Base-by-base conservation (phyloP, 768 basidiomycete species). In the Boletus tylopilopsis region DNA sequence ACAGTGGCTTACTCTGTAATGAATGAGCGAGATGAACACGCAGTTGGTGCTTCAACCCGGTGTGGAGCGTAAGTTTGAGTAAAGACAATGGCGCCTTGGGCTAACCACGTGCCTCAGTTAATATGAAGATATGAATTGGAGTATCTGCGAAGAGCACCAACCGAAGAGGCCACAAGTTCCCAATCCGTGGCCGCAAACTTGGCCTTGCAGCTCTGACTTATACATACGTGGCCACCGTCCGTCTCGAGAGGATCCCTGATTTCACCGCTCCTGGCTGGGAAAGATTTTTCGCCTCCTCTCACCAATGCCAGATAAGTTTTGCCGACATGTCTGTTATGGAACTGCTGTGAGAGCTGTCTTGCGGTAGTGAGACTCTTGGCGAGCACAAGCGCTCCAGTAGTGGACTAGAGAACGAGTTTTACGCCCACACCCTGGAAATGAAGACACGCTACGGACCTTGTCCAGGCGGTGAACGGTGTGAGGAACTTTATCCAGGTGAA, bases 41-140 rank as follows among this genome's bases (percentile, higher is more conserved):
- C 27, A 87, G 75, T 57, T 87, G 85, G 49, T 87, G 85, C 62
- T 87, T 87, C 47, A 78, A 64, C 4, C 84, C 85, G 15, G 85
- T 86, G 42, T 77, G 66, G 18, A 84, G 72, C 11, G 69, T 72
- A 15, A 87, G 70, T 33, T 72, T 73, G 34, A 87, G 64, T 42
- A 88, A 71, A 2, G 82, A 78, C 24, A 86, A 47, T 18, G 83
- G 82, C 4, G 64, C 72, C 38, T 48, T 66, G 54, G 47, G 73
- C 72, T 72, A 42, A 43, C 42, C 48, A 41, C 42, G 30, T 52
- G 57, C 64, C 71, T 75, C 36, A 42, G 35, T 21, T 45, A 47
- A 62, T 57, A 44, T 54, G 46, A 57, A 57, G 50, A 62, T 57
- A 44, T 54, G 46, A 57, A 57, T 49, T 44, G 59, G 38, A 51